A percentile compares a stretch with the other conserved stretches of the same genome.
These are phyloP conservation scores for Candida parachauliodes DNA, from an alignment of 805 yeast species.

Conservation along the genomic window DNA sequence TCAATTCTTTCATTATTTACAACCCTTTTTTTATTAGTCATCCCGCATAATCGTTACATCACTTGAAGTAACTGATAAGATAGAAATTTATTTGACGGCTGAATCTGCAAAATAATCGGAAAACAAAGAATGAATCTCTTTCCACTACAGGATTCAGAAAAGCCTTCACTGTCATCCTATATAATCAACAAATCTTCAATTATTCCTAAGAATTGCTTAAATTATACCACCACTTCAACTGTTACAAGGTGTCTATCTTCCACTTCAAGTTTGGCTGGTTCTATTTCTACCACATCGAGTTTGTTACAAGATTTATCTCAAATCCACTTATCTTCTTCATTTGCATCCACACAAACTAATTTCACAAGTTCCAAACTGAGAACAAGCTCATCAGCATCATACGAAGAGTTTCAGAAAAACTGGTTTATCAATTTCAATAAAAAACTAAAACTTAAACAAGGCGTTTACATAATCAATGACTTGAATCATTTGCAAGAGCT, in stretches of 20 bases:
- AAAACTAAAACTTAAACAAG: not conserved
- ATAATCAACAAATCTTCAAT: conserved; percentile 4
- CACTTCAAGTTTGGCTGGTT: not conserved
- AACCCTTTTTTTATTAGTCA: not conserved
- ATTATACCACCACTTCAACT: conserved; percentile 3
- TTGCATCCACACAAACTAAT: not conserved
- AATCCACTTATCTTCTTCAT: not conserved
- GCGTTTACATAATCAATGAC: conserved; percentile 7
- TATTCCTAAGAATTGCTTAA: conserved; percentile 4
- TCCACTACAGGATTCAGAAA: too few species aligned
- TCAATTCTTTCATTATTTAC: too few species aligned
- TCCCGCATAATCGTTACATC: not conserved
- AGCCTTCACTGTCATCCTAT: too few species aligned
- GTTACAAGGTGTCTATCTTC: conserved; percentile 2
- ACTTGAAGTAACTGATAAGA: not conserved
- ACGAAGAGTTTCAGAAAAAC: not conserved
- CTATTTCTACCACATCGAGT: conserved; percentile 3
- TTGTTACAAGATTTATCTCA: conserved; percentile 1
- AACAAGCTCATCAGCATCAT: conserved; percentile 1
- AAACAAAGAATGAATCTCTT: not conserved
- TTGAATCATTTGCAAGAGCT: conserved; percentile 3
- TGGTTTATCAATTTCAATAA: conserved; percentile 8
- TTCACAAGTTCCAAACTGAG: not conserved
- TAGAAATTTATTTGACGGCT: not conserved
- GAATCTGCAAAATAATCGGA: not conserved